These are phyloP conservation scores for Vicia sativa DNA, from an alignment of 306 rosid species.

Conservation along the genomic window DNA sequence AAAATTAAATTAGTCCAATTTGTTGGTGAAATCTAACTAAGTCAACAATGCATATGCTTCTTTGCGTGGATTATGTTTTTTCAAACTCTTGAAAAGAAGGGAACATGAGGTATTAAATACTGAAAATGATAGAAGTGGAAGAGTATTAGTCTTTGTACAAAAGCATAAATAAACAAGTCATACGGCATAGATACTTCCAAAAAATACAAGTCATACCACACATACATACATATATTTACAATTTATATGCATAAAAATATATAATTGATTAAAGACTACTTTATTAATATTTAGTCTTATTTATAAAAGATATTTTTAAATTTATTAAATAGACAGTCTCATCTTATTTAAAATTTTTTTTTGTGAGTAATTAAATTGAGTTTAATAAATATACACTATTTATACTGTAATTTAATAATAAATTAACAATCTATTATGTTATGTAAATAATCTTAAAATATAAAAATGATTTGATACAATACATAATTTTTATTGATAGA, in stretches of 20 bases:
- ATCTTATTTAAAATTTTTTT: no score
- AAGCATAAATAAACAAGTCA: not conserved
- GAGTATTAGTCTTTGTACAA: not conserved
- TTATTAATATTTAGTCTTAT: no score
- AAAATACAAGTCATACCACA: not conserved
- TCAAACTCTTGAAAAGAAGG: constrained; percentile 31
- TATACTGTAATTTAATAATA: no score
- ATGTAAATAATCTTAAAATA: no score
- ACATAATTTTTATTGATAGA: no score
- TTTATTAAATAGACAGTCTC: no score
- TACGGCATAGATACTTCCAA: not conserved
- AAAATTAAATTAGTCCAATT: not conserved
- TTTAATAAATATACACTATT: no score
- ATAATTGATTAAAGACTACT: not conserved
- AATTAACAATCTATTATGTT: no score
- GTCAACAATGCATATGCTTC: not conserved
- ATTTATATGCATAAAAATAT: not conserved
- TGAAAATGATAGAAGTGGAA: not conserved
- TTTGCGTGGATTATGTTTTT: constrained; percentile 31
- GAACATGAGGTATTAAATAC: constrained; percentile 2
- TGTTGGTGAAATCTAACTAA: constrained; percentile 1
- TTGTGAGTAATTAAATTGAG: no score
- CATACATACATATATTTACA: not conserved
- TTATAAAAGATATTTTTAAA: no score
- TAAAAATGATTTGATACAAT: no score